Evolutionary conservation across 2,329 filamentous ascomycete species (phyloP).

Genomic region (Beauveria bassiana): DNA sequence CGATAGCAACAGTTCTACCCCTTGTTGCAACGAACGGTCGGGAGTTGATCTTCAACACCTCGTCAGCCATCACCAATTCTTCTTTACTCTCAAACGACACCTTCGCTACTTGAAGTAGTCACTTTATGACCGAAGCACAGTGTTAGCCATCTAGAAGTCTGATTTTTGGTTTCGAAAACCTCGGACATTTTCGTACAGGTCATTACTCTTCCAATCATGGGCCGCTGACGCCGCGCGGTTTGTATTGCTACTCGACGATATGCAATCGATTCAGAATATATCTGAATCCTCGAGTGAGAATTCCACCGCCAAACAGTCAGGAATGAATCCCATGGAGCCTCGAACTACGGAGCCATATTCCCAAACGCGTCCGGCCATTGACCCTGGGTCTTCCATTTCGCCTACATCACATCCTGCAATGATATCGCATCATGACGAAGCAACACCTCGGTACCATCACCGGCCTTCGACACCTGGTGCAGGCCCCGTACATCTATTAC

Average conservation of each 20-base stretch:
- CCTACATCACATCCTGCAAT: conserved; percentile 10
- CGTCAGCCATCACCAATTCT: not conserved
- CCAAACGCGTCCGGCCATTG: not conserved
- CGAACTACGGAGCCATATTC: not conserved
- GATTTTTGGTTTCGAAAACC: not conserved
- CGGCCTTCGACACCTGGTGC: conserved; percentile 15
- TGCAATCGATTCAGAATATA: conserved; percentile 8
- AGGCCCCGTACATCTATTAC: conserved; percentile 23
- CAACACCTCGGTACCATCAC: conserved; percentile 1
- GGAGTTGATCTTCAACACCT: not conserved
- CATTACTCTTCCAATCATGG: conserved; percentile 7
- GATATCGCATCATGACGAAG: conserved; percentile 6
- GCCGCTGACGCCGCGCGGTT: conserved; percentile 7
- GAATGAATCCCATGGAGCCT: not conserved
- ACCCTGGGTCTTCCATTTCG: conserved; percentile 4
- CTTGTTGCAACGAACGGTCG: not conserved
- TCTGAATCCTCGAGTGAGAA: not conserved
- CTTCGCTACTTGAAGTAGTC: not conserved
- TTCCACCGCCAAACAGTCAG: not conserved
- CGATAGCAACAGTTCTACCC: not conserved
- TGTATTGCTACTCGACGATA: conserved; percentile 7
- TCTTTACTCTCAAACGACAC: not conserved
- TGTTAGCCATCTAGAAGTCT: not conserved
- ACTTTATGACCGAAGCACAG: not conserved
- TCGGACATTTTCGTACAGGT: not conserved